Evolutionary conservation across 2,329 filamentous ascomycete genomes (phyloP).

Genomic region (Beauveria sp.): DNA sequence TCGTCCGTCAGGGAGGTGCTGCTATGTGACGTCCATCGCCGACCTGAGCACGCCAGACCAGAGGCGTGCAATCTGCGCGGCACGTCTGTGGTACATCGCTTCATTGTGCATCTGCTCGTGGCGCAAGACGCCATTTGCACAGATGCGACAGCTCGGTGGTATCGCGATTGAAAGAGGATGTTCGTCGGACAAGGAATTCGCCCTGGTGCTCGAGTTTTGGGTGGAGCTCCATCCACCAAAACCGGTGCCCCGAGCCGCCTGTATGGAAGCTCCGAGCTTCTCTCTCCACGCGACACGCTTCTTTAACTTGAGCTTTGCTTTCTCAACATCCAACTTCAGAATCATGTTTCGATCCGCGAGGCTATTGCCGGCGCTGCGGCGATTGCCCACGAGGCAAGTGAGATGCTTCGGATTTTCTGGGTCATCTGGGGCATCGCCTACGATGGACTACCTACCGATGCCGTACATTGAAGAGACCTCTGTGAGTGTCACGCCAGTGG

Average conservation of each 20-base stretch:
- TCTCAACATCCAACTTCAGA: neutral
- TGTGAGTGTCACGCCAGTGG: constrained; percentile 20
- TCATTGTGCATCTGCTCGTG: constrained; percentile 19
- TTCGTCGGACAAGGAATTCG: neutral
- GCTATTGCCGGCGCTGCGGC: constrained; percentile 25
- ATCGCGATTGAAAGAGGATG: neutral
- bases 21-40: constrained; percentile 28
- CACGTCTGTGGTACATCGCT: constrained; percentile 16
- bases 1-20: constrained; percentile 22
- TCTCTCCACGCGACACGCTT: neutral
- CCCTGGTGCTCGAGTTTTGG: neutral
- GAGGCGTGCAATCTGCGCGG: constrained; percentile 12
- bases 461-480: constrained; percentile 47
- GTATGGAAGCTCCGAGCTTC: neutral
- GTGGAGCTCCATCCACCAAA: neutral
- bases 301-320: constrained; percentile 3
- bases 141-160: constrained; percentile 1
- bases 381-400: constrained; percentile 26
- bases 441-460: constrained; percentile 42
- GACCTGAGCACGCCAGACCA: constrained; percentile 11
- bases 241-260: neutral
- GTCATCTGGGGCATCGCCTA: constrained; percentile 21
- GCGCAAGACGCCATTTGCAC: neutral
- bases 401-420: constrained; percentile 38
- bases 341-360: constrained; percentile 26